Conservation (phyloP, 169 alveolate species). For the Cryptosporidium sp. region DNA sequence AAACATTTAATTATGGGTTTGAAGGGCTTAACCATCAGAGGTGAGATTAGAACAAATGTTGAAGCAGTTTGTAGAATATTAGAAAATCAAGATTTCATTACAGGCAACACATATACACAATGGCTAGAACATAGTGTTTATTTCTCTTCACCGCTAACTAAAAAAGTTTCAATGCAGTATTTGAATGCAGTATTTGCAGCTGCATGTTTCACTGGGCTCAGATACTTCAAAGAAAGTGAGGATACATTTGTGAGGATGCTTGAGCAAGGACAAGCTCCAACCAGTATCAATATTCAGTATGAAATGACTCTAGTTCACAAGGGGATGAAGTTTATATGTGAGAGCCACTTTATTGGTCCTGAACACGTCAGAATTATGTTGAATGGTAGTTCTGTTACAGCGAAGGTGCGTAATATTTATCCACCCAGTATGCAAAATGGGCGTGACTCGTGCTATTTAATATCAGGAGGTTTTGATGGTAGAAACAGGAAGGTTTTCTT, state of each 20-base stretch:
- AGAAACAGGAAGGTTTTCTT: conserved; percentile 76
- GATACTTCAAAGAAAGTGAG: conserved; percentile 73
- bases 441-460: conserved; percentile 73
- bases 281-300: conserved; percentile 65
- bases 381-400: conserved; percentile 76
- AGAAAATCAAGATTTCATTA: conserved; percentile 82
- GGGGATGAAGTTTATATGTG: conserved; percentile 71
- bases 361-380: conserved; percentile 68
- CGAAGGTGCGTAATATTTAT: conserved; percentile 71
- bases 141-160: conserved; percentile 56
- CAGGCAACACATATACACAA: conserved; percentile 77
- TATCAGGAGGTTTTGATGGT: conserved; percentile 80
- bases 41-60: conserved; percentile 85
- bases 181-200: conserved; percentile 80
- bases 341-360: conserved; percentile 76
- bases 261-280: conserved; percentile 80
- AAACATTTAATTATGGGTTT: conserved; percentile 81
- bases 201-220: conserved; percentile 75
- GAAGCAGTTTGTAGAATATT: conserved; percentile 82
- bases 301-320: conserved; percentile 75
- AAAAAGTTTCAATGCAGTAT: conserved; percentile 54
- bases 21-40: conserved; percentile 82
- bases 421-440: conserved; percentile 71
- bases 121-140: conserved; percentile 79
- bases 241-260: conserved; percentile 62